Percentiles rank a stretch among this genome's conserved stretches.
These are phyloP conservation scores for Wallacemonas rigidus DNA, from an alignment of 208 protist genomes.

Conservation along the genomic window DNA sequence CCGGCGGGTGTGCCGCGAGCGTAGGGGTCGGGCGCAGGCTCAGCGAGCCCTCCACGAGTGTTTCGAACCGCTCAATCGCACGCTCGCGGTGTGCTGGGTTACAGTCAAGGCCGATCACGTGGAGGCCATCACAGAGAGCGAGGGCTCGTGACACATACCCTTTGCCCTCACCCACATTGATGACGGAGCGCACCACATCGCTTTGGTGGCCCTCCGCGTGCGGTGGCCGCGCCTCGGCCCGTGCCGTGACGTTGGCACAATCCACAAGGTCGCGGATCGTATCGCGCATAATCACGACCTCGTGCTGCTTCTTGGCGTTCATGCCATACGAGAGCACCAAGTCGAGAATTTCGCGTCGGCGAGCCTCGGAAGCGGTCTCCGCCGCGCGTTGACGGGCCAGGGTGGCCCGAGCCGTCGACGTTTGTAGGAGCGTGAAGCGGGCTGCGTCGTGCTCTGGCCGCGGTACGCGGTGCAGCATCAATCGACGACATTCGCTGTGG, in stretches of 20 bases:
- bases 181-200: constrained; percentile 48
- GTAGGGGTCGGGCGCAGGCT: constrained; percentile 24
- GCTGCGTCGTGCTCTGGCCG: constrained; percentile 52
- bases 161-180: constrained; percentile 93
- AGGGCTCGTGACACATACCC: constrained; percentile 86
- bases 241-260: constrained; percentile 34
- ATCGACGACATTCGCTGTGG: constrained; percentile 24
- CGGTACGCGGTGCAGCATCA: constrained; percentile 41
- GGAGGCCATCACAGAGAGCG: constrained; percentile 73
- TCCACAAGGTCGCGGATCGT: constrained; percentile 60
- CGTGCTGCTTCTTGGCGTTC: constrained; percentile 87
- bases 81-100: constrained; percentile 86
- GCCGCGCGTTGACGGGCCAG: background rate
- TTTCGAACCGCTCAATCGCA: constrained; percentile 59
- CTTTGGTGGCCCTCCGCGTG: background rate
- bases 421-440: constrained; percentile 34
- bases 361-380: constrained; percentile 8
- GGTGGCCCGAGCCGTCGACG: background rate
- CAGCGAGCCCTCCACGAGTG: constrained; percentile 52
- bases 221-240: background rate
- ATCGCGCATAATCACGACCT: constrained; percentile 80
- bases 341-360: constrained; percentile 43
- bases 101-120: constrained; percentile 89
- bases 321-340: constrained; percentile 72
- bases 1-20: background rate